Evolutionary conservation across 1,284 basidiomycete genomes (phyloP), one percentile per base, ranked within the genome.

Genomic region (Sporisorium iseilematis-ciliati): DNA sequence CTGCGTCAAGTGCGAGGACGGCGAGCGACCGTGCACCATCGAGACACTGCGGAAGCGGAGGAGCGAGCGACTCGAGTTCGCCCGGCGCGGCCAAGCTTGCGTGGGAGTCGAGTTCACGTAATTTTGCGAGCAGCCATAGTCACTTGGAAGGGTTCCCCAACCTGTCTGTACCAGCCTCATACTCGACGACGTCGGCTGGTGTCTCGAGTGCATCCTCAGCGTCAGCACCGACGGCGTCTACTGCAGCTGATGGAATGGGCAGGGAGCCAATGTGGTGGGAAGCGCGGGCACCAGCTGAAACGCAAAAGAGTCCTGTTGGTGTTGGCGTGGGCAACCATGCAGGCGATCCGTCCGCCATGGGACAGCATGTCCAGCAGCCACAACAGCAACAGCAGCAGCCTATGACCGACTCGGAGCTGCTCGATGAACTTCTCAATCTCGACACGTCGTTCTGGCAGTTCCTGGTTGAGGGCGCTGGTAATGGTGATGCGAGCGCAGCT

Each of bases 391-490:
- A 41, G 20, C 55, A 53, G 43, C 31, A 54, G 18, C 57, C 52
- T 33, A 68, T 68, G 65, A 55, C 69, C 12, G 64, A 73, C 45
- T 56, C 70, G 38, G 52, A 73, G 31, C 23, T 73, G 33, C 54
- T 73, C 23, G 65, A 67, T 31, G 65, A 65, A 23, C 50, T 73
- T 25, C 57, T 73, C 54, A 68, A 73, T 25, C 55, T 73, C 20
- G 70, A 73, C 31, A 40, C 48, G 18, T 67, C 70, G 0, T 68
- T 73, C 31, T 73, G 70, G 70, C 55, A 72, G n/a, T 72, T 65
- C 26, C 56, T 72, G 21, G 5, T 72, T 21, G 63, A 65, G 21
- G 68, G 63, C 42, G 53, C 50, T 8, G 45, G 43, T 12, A 11
- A 41, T 23, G 29, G 35, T 5, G 33, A 7, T n/a, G 12, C n/a